Conservation (phyloP, 2,329 filamentous ascomycete genomes). For the Tolypocladium tropicale region DNA sequence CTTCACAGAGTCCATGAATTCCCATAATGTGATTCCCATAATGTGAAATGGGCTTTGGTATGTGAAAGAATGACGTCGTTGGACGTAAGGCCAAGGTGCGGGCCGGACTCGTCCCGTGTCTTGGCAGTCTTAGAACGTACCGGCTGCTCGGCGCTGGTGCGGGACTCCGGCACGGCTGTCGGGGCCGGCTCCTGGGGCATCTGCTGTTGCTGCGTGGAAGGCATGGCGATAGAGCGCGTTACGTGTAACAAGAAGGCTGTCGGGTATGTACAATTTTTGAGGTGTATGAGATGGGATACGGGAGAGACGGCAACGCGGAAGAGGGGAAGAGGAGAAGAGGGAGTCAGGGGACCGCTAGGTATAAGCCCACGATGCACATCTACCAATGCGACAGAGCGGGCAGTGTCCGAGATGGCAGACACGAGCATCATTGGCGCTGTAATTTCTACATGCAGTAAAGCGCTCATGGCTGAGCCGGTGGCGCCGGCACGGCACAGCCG, state of each 20-base stretch:
- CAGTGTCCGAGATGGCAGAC: not conserved
- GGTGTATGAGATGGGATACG: not conserved
- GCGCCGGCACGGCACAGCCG: constrained; percentile 2
- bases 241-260: too few relatives aligned
- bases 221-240: not conserved
- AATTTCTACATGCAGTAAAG: not conserved
- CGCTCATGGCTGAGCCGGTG: not conserved
- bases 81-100: not conserved
- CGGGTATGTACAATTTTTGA: not conserved
- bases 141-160: constrained; percentile 21
- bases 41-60: too few relatives aligned
- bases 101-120: not conserved
- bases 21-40: too few relatives aligned
- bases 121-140: constrained; percentile 11
- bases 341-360: not conserved
- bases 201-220: constrained; percentile 9
- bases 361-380: not conserved
- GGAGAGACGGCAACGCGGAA: not conserved
- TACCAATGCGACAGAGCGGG: not conserved
- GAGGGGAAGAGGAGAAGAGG: constrained; percentile 5
- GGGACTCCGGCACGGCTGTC: constrained; percentile 13
- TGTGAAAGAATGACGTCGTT: not conserved
- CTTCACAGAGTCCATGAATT: not conserved
- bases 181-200: constrained; percentile 23
- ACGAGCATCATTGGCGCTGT: not conserved